Conservation (phyloP, 164 flowering plant species). For the Brasenia schreberi region DNA sequence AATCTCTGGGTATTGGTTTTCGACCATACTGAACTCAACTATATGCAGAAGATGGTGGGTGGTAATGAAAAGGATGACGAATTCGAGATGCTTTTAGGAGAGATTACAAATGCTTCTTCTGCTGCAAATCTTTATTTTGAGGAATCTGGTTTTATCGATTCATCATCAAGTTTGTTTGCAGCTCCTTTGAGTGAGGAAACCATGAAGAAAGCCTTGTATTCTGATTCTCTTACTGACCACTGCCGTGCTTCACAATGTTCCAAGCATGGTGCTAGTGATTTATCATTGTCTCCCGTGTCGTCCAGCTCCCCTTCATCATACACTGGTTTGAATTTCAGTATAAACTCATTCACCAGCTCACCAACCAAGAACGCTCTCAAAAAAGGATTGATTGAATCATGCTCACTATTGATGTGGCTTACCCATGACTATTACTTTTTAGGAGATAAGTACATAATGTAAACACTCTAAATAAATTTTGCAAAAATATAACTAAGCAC, state of each 20-base stretch:
- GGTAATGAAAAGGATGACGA: slow-evolving; percentile 12
- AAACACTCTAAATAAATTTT: too few relatives aligned
- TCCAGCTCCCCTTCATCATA: not conserved
- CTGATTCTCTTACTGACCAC: not conserved
- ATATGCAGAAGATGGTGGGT: not conserved
- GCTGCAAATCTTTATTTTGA: slow-evolving; percentile 6
- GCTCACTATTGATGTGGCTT: too few relatives aligned
- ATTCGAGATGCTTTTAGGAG: slow-evolving; percentile 23
- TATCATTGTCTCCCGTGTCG: not conserved
- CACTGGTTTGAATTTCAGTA: not conserved
- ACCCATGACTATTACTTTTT: too few relatives aligned
- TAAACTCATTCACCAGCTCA: not conserved
- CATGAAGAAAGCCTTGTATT: not conserved
- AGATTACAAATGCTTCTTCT: slow-evolving; percentile 27
- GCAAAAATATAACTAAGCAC: too few relatives aligned
- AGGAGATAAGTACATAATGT: too few relatives aligned
- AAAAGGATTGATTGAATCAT: too few relatives aligned
- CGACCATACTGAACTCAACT: not conserved
- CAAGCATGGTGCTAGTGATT: not conserved
- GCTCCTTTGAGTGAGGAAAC: not conserved
- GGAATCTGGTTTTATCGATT: not conserved
- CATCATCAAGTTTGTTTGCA: not conserved
- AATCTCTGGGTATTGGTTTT: not conserved
- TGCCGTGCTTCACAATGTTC: not conserved
- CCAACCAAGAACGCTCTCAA: not conserved